phyloP scores from a whole-genome alignment of 495 filamentous ascomycete species.

The Rhizodiscina lignyota region DNA sequence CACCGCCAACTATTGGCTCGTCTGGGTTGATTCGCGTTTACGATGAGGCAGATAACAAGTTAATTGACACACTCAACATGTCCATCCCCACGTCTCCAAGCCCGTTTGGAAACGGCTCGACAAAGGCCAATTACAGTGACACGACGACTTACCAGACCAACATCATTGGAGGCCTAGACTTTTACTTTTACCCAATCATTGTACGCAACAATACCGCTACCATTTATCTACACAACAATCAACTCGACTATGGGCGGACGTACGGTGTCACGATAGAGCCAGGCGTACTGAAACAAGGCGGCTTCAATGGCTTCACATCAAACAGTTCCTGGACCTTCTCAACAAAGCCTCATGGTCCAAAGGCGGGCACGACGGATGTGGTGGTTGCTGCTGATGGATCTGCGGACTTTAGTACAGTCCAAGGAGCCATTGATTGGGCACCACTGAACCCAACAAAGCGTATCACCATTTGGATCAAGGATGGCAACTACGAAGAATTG shows the following conservation, averaged over 20 bases:
- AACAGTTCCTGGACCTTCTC: not conserved
- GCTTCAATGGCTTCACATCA: not conserved
- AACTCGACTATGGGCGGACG: not conserved
- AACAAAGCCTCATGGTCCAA: not conserved
- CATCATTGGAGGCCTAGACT: slow-evolving; percentile 1
- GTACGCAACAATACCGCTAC: slow-evolving; percentile 1
- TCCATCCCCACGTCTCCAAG: slow-evolving; percentile 1
- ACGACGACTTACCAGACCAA: slow-evolving; percentile 1
- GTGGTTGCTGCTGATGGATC: slow-evolving; percentile 3
- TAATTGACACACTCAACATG: slow-evolving; percentile 1
- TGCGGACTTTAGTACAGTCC: slow-evolving; percentile 5
- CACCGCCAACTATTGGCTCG: not conserved
- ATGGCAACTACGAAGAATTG: slow-evolving; percentile 6
- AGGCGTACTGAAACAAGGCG: not conserved
- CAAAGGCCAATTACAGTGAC: slow-evolving; percentile 1
- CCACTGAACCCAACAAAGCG: not conserved
- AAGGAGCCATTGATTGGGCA: slow-evolving; percentile 3
- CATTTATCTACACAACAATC: slow-evolving; percentile 1
- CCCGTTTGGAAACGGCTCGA: slow-evolving; percentile 1
- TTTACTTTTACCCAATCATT: slow-evolving; percentile 3
- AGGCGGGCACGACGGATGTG: not conserved
- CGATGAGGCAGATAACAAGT: not conserved
- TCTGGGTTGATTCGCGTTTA: slow-evolving; percentile 1
- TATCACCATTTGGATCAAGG: slow-evolving; percentile 4
- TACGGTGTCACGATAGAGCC: slow-evolving; percentile 1